Conservation (phyloP, 441 rosid genomes). For the Dalechampia spathulata region DNA sequence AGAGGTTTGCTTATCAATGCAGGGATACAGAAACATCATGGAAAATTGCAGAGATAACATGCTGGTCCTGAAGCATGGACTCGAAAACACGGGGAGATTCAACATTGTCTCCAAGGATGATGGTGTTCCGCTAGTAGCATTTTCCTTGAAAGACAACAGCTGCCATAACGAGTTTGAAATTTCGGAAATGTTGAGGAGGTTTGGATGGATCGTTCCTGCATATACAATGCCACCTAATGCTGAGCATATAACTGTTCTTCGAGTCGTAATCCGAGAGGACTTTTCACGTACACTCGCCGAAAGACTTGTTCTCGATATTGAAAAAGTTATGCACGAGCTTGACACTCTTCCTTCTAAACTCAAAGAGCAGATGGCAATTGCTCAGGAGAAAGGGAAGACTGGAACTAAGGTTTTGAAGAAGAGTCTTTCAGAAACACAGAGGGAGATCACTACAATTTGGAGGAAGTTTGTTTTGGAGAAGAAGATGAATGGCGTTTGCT, state of each 20-base stretch:
- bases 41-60: conserved; percentile 72
- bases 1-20: background rate
- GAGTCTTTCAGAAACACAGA: conserved; percentile 41
- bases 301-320: conserved; percentile 59
- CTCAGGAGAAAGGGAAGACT: conserved; percentile 13
- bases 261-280: conserved; percentile 81
- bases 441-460: conserved; percentile 60
- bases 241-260: conserved; percentile 71
- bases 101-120: conserved; percentile 70
- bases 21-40: conserved; percentile 76
- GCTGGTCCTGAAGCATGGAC: conserved; percentile 51
- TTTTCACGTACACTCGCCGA: conserved; percentile 77
- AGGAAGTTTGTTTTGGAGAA: conserved; percentile 57
- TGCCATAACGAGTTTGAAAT: conserved; percentile 61
- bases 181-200: conserved; percentile 69
- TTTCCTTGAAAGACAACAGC: conserved; percentile 62
- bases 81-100: conserved; percentile 68
- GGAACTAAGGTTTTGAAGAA: conserved; percentile 26
- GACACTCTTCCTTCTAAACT: conserved; percentile 51
- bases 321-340: conserved; percentile 60
- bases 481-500: conserved; percentile 20
- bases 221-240: conserved; percentile 88
- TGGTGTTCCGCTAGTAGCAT: conserved; percentile 87
- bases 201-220: conserved; percentile 94
- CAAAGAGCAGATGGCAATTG: conserved; percentile 19